Evolutionary conservation across 441 rosid species (phyloP), one percentile per base, ranked within the genome.

Genomic region (Hypseocharis bilobata): DNA sequence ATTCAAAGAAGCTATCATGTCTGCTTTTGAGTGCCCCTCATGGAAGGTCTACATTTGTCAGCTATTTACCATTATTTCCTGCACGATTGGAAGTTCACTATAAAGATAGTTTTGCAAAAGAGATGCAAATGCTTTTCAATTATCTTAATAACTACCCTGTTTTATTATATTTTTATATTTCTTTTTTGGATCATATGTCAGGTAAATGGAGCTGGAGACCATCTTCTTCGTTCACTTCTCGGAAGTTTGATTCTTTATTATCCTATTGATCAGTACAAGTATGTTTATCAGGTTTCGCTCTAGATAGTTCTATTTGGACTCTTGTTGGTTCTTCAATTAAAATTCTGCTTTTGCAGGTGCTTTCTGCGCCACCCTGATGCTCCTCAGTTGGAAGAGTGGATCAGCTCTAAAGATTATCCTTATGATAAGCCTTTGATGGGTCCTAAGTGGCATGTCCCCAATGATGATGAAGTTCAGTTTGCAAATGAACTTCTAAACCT

Each of bases 161-260:
- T 51, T 25, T 28, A 23, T 52, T 52, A 34, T 20, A 5, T 17
- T 34, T 13, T 17, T 66, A 19, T 28, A 47, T 62, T 47, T 42
- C 58, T 59, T 64, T 62, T 26, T 20, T 68, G n/a, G n/a, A n/a
- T n/a, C 30, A 65, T 49, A 44, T 72, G 51, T 67, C 70, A 94
- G 99, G 99, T 94, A 66, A 91, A 91, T 70, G 96, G 93, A 78
- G 99, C 94, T 63, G 96, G 96, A 62, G 92, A 88, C 81, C 96
- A 89, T 82, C 88, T 89, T 68, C 96, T 94, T 65, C 87, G 98
- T 27, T 85, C 96, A 29, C 92, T 94, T 68, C 85, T 89, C 52
- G 96, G 96, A 78, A 89, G 98, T 77, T 76, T 89, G 63, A 78
- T 94, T 80, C 86, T 89, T 13, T 94, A 91, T 76, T 94, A 89